Percentiles rank a stretch among this genome's conserved stretches.
These are phyloP conservation scores for Cryoendolithus antarcticus DNA, from an alignment of 2,329 filamentous ascomycete species.

Conservation along the genomic window DNA sequence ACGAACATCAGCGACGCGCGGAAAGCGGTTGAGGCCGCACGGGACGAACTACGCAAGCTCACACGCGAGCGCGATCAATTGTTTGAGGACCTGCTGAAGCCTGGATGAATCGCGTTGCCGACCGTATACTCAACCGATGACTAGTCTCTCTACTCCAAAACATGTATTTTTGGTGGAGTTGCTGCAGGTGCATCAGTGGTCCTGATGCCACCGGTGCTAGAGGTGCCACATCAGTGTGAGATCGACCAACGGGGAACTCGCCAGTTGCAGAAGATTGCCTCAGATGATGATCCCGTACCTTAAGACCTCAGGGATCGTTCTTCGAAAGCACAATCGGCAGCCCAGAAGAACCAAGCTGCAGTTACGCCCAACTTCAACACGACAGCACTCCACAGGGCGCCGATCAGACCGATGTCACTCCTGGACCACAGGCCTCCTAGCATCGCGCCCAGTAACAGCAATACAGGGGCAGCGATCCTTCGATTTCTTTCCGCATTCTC, in stretches of 20 bases:
- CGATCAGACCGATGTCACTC: constrained; percentile 38
- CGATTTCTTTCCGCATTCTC: constrained; percentile 42
- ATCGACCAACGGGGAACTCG: too few species aligned
- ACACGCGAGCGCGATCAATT: constrained; percentile 55
- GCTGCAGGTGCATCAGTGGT: too few species aligned
- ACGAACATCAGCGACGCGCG: constrained; percentile 57
- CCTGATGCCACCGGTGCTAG: too few species aligned
- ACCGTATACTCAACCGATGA: too few species aligned
- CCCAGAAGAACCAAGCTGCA: constrained; percentile 31
- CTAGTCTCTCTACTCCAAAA: too few species aligned
- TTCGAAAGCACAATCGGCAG: constrained; percentile 15
- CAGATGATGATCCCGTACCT: too few species aligned
- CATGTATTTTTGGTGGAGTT: too few species aligned
- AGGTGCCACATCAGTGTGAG: too few species aligned
- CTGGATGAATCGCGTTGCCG: too few species aligned
- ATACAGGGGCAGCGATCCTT: constrained; percentile 37
- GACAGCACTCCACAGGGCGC: constrained; percentile 39
- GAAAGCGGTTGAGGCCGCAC: constrained; percentile 55
- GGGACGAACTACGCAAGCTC: constrained; percentile 50
- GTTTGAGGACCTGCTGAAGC: constrained; percentile 51
- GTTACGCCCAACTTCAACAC: constrained; percentile 28
- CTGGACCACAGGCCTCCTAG: constrained; percentile 44
- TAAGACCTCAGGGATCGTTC: too few species aligned
- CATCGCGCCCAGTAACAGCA: constrained; percentile 42
- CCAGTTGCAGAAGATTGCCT: too few species aligned